Evolutionary conservation across 2,329 filamentous ascomycete species (phyloP).

Genomic region (Fusarium tjaetaba): DNA sequence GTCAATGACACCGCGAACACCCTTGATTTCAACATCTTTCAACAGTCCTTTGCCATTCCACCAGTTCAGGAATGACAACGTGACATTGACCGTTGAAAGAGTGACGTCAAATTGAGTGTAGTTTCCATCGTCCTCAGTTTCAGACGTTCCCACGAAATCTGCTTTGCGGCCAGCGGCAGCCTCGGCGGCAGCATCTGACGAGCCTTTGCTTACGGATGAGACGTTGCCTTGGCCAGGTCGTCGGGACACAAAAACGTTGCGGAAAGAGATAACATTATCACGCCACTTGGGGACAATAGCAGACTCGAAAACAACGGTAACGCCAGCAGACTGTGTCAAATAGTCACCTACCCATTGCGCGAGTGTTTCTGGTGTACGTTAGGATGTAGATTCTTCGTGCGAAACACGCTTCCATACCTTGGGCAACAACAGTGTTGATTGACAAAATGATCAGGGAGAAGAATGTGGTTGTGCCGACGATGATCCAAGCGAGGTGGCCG

Average conservation of each 20-base stretch:
- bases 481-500: slow-evolving; percentile 92
- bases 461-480: slow-evolving; percentile 97
- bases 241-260: slow-evolving; percentile 94
- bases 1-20: slow-evolving; percentile 91
- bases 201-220: slow-evolving; percentile 91
- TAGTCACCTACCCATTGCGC: slow-evolving; percentile 96
- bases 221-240: slow-evolving; percentile 79
- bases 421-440: slow-evolving; percentile 96
- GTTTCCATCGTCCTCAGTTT: slow-evolving; percentile 82
- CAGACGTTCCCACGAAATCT: slow-evolving; percentile 44
- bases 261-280: slow-evolving; percentile 94
- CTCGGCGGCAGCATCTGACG: slow-evolving; percentile 84
- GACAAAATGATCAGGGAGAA: slow-evolving; percentile 90
- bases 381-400: not conserved
- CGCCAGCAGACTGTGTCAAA: slow-evolving; percentile 89
- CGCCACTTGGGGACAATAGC: slow-evolving; percentile 97
- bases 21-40: slow-evolving; percentile 92
- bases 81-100: slow-evolving; percentile 95
- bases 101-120: slow-evolving; percentile 98
- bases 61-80: slow-evolving; percentile 97
- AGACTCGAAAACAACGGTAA: slow-evolving; percentile 96
- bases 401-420: slow-evolving; percentile 66
- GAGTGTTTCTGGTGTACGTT: slow-evolving; percentile 75
- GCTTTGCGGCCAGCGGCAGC: slow-evolving; percentile 77
- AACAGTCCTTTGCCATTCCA: slow-evolving; percentile 95